These are phyloP conservation scores for Curvularia sp. DNA, from an alignment of 2,329 filamentous ascomycete species.

Conservation along the genomic window DNA sequence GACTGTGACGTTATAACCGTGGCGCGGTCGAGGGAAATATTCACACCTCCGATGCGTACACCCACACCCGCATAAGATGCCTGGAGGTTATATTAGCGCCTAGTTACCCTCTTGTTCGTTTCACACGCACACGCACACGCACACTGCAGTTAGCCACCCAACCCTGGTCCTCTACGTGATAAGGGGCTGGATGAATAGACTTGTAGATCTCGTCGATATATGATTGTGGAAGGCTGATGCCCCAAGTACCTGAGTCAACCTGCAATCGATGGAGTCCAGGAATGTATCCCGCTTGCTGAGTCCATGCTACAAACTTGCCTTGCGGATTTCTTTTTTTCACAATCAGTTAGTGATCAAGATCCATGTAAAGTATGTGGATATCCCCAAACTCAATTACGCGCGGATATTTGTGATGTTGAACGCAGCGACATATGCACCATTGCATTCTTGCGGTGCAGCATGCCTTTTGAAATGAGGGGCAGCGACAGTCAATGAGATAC, in stretches of 20 bases:
- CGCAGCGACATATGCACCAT: neutral
- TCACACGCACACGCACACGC: neutral
- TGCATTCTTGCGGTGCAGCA: neutral
- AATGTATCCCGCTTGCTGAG: neutral
- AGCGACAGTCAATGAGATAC: neutral
- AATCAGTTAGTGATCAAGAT: neutral
- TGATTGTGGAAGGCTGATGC: neutral
- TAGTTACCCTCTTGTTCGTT: neutral
- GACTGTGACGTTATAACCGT: neutral
- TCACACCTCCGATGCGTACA: neutral
- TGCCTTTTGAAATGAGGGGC: neutral
- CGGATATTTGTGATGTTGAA: neutral
- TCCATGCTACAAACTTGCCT: neutral
- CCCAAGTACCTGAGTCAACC: neutral
- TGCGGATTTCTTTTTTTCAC: neutral
- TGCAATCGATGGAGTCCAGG: neutral
- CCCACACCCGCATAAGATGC: neutral
- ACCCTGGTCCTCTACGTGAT: neutral
- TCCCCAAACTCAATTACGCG: neutral
- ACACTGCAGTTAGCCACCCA: neutral
- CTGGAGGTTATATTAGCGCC: neutral
- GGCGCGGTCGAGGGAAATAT: neutral
- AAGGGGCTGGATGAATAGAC: neutral
- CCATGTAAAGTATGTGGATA: neutral
- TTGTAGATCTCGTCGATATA: neutral